Conservation (phyloP, 164 flowering plant genomes). For the Hamamelis virginiana region DNA sequence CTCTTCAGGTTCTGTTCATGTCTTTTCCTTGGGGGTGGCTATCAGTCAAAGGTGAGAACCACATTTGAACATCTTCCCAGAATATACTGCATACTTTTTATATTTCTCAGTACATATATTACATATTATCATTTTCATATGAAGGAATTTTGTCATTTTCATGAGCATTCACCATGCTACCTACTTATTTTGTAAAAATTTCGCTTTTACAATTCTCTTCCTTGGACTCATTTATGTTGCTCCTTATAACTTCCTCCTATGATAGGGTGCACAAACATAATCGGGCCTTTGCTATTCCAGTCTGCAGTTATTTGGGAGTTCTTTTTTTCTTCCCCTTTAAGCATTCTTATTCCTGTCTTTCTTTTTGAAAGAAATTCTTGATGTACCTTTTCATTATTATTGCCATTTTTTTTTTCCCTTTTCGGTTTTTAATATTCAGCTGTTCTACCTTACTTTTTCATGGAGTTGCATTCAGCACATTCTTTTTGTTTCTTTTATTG, state of each 20-base stretch:
- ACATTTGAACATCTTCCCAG: background rate
- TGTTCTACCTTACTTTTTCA: too few relatives aligned
- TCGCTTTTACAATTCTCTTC: background rate
- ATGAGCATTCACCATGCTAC: background rate
- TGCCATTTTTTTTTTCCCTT: too few relatives aligned
- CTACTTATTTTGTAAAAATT: background rate
- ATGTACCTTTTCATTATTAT: too few relatives aligned
- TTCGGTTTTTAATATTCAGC: too few relatives aligned
- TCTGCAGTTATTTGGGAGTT: background rate
- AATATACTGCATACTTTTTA: background rate
- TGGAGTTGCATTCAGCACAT: too few relatives aligned
- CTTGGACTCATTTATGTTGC: background rate
- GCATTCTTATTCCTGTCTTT: too few relatives aligned
- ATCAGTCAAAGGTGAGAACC: conserved; percentile 55
- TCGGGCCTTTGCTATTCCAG: background rate
- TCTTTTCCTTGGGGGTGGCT: conserved; percentile 59
- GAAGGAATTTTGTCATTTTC: background rate
- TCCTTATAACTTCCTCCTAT: background rate
- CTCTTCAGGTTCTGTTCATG: conserved; percentile 86
- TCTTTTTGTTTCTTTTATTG: too few relatives aligned
- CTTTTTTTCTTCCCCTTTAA: background rate
- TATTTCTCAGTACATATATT: background rate
- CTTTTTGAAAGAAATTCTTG: too few relatives aligned
- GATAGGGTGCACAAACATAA: background rate
- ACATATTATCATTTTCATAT: background rate